Base-by-base conservation (phyloP, 352 stramenopile genomes). In the Phytophthora syringae region DNA sequence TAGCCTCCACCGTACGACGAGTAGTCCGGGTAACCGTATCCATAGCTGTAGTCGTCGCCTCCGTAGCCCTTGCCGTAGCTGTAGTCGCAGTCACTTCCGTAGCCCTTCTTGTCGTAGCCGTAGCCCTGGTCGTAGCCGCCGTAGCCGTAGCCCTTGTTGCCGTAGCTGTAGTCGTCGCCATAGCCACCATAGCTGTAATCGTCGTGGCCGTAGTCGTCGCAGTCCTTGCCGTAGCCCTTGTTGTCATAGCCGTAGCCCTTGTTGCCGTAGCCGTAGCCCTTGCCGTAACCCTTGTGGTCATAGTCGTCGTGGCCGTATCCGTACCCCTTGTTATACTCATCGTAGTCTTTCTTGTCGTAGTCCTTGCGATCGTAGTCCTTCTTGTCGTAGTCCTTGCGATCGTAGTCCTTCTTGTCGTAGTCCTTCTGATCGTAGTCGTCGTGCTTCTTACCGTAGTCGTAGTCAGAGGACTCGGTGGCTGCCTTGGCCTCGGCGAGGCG, bases 401-500 rank as follows among this genome's bases (percentile, higher is more conserved):
- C 39, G 15, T 47, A n/a, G 20, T 22, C 20, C 16, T 25, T 25
- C n/a, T n/a, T n/a, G 39, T 24, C 20, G 39, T 27, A 16, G 3
- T 37, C 3, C 34, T 40, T 40, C 12, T 15, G 34, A 15, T 40
- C 34, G 34, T 18, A 12, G 34, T 40, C 34, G 34, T 40, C 34
- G 6, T 40, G 36, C 36, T 42, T 42, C 13, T 5, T 13, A 11
- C 36, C 36, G 15, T 42, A 42, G 36, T 42, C 36, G 36, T 42
- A 42, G 36, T 42, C 36, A 18, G 57, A 72, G 28, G 62, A 43
- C n/a, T 43, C 36, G 13, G 36, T 42, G 15, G 15, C 16, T 13
- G 36, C 11, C 44, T 72, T 67, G 57, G 15, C 9, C 25, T 68
- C 57, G 50, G 59, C 58, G 32, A 67, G 64, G 12, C 56, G 57